A percentile compares a stretch with the other conserved stretches of the same genome.
These are phyloP conservation scores for Cyclotella sp. DNA, from an alignment of 108 stramenopile species.

Conservation along the genomic window DNA sequence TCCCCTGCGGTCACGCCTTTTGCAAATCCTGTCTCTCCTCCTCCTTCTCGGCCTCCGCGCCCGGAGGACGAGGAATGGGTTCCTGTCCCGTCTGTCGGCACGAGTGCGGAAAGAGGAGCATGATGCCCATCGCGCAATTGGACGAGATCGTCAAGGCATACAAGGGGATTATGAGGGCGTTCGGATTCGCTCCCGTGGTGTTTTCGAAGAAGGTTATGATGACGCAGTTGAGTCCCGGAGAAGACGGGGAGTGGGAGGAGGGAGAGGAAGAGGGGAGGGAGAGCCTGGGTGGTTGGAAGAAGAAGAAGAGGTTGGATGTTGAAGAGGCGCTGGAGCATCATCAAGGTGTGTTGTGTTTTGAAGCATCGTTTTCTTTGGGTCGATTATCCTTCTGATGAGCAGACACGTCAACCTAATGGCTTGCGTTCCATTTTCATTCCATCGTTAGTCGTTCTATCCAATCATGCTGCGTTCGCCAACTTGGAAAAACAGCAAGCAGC, in stretches of 20 bases:
- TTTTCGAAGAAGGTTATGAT: conserved; percentile 55
- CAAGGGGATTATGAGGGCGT: conserved; percentile 56
- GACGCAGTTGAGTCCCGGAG: conserved; percentile 60
- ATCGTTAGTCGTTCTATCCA: conserved; percentile 10
- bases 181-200: conserved; percentile 63
- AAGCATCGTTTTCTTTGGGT: background rate
- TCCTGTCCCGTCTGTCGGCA: conserved; percentile 72
- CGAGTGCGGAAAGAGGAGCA: conserved; percentile 42
- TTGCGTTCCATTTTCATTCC: background rate
- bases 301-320: conserved; percentile 8
- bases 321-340: conserved; percentile 15
- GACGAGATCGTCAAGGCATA: conserved; percentile 59
- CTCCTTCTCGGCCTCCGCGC: background rate
- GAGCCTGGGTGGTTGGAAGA: background rate
- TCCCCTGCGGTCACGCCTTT: conserved; percentile 73
- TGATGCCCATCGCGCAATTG: conserved; percentile 45
- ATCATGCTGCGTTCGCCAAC: conserved; percentile 9
- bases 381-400: background rate
- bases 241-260: conserved; percentile 37
- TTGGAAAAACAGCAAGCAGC: background rate
- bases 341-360: background rate
- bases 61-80: background rate
- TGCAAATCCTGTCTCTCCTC: conserved; percentile 60
- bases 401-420: background rate
- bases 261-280: conserved; percentile 7